Conservation (phyloP, 2,329 filamentous ascomycete species). For the Pestalotiopsis fici region DNA sequence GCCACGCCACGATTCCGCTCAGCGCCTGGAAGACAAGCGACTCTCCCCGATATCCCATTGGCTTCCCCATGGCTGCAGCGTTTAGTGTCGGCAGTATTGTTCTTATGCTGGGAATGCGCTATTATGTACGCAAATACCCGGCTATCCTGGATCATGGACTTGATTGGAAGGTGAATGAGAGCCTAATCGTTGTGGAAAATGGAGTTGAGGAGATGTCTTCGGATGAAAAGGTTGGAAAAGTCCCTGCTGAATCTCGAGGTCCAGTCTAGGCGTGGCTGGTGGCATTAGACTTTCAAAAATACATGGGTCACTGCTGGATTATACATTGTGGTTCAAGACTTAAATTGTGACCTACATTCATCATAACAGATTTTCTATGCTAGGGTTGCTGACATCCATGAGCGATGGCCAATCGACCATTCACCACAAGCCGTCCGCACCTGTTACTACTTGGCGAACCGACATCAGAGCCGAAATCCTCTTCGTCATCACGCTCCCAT, state of each 20-base stretch:
- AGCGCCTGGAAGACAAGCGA: constrained; percentile 35
- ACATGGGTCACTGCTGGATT: too few relatives aligned
- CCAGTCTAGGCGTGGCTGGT: neutral
- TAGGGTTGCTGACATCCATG: too few relatives aligned
- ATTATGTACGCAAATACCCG: constrained; percentile 22
- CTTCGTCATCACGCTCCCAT: too few relatives aligned
- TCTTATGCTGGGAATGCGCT: constrained; percentile 31
- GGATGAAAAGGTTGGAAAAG: neutral
- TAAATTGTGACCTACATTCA: too few relatives aligned
- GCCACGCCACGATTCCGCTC: constrained; percentile 38
- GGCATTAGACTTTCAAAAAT: too few relatives aligned
- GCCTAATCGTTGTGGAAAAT: neutral
- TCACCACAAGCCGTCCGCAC: too few relatives aligned
- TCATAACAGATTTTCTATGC: too few relatives aligned
- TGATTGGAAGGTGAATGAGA: constrained; percentile 2
- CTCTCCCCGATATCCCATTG: constrained; percentile 35
- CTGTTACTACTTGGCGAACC: too few relatives aligned
- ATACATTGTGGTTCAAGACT: too few relatives aligned
- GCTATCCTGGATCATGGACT: constrained; percentile 17
- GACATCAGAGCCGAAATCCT: too few relatives aligned
- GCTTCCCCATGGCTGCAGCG: constrained; percentile 35
- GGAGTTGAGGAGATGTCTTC: neutral
- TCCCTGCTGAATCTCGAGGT: neutral
- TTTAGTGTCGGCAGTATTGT: constrained; percentile 32
- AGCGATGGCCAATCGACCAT: too few relatives aligned